These are phyloP conservation scores for Ustilago esculenta DNA, from an alignment of 1,284 basidiomycete species.

Conservation along the genomic window DNA sequence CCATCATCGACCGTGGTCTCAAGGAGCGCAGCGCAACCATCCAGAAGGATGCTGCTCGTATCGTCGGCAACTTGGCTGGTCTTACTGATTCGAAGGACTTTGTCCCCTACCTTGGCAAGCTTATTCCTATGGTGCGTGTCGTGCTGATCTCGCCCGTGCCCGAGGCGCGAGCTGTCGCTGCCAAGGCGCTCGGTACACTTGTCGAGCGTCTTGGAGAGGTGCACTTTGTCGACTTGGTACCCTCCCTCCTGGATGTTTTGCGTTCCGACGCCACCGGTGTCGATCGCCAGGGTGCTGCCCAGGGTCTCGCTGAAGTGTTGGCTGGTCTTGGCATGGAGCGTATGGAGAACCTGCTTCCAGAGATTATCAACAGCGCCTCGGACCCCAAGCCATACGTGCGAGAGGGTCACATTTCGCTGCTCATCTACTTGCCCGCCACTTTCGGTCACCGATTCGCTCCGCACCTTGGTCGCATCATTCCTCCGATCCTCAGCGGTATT, in stretches of 20 bases:
- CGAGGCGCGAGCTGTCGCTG: slow-evolving; percentile 94
- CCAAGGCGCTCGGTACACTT: slow-evolving; percentile 94
- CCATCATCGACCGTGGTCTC: slow-evolving; percentile 92
- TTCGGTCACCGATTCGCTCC: slow-evolving; percentile 94
- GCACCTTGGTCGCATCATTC: slow-evolving; percentile 91
- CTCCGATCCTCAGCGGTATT: slow-evolving; percentile 89
- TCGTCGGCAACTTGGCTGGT: slow-evolving; percentile 90
- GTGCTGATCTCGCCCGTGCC: slow-evolving; percentile 91
- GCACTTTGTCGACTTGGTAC: slow-evolving; percentile 94
- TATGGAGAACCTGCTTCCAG: slow-evolving; percentile 91
- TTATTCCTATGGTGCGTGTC: slow-evolving; percentile 89
- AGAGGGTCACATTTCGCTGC: slow-evolving; percentile 97
- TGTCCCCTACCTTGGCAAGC: slow-evolving; percentile 87
- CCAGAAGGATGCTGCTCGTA: slow-evolving; percentile 95
- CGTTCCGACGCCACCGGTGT: slow-evolving; percentile 95
- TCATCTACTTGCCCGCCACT: slow-evolving; percentile 94
- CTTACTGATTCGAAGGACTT: slow-evolving; percentile 96
- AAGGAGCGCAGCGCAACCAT: slow-evolving; percentile 90
- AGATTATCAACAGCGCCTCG: slow-evolving; percentile 90
- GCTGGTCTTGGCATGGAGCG: slow-evolving; percentile 96
- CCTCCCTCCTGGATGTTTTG: slow-evolving; percentile 85
- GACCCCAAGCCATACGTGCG: slow-evolving; percentile 90
- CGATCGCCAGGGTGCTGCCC: slow-evolving; percentile 95
- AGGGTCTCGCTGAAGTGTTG: slow-evolving; percentile 94
- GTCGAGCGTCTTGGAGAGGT: slow-evolving; percentile 94